Conservation (phyloP, 176 grass and related monocot genomes). For the Triticum turgidum region DNA sequence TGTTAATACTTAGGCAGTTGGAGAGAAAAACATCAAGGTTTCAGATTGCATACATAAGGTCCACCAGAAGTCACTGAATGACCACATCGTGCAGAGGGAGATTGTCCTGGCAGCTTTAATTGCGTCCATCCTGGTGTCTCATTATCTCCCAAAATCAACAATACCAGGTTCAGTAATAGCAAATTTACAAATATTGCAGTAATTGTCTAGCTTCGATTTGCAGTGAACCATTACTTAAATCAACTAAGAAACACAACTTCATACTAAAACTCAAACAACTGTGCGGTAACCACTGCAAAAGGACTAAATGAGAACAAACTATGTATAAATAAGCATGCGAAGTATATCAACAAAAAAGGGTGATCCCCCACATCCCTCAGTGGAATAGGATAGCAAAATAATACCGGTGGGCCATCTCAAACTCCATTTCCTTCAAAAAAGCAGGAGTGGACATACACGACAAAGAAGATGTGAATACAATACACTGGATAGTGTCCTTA, state of each 20-base stretch:
- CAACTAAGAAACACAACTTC: not conserved
- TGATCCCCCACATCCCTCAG: not conserved
- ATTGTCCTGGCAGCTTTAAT: slow-evolving; percentile 88
- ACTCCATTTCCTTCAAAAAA: not conserved
- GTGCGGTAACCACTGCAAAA: not conserved
- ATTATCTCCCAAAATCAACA: slow-evolving; percentile 63
- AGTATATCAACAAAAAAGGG: not conserved
- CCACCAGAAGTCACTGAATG: slow-evolving; percentile 95
- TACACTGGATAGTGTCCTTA: not conserved
- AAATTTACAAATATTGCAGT: not conserved
- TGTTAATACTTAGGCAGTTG: slow-evolving; percentile 4
- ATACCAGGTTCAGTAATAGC: not conserved
- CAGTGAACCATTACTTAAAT: slow-evolving; percentile 14
- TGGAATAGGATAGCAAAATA: not conserved
- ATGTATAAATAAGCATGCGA: slow-evolving; percentile 5
- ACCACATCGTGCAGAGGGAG: slow-evolving; percentile 77
- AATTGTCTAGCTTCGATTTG: not conserved
- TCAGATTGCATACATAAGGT: slow-evolving; percentile 76
- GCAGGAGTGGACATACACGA: not conserved
- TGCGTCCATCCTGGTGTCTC: slow-evolving; percentile 93
- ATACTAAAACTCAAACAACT: slow-evolving; percentile 20
- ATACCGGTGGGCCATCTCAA: slow-evolving; percentile 15
- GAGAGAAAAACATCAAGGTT: not conserved
- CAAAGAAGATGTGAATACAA: not conserved
- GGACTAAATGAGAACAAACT: not conserved